phyloP scores from a whole-genome alignment of 768 basidiomycete genomes.

The Pleurotus ostreatus region DNA sequence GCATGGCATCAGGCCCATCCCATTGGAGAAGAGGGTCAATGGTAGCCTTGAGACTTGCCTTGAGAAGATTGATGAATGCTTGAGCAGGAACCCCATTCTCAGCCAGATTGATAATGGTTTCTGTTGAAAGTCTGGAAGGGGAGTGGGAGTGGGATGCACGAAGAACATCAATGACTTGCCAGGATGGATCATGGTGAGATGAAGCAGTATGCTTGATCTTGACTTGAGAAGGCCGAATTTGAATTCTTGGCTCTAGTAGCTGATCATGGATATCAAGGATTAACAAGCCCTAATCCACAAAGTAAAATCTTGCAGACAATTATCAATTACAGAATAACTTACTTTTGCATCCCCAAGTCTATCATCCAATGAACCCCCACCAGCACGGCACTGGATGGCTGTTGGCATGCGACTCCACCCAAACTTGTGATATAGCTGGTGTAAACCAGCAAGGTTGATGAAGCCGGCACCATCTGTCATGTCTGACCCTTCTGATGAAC shows the following conservation, averaged over 20 bases:
- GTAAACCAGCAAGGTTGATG: constrained; percentile 27
- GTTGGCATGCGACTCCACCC: constrained; percentile 29
- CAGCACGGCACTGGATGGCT: constrained; percentile 35
- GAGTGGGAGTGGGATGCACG: constrained; percentile 43
- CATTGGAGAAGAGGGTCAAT: constrained; percentile 39
- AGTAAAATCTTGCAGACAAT: neutral
- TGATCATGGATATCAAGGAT: constrained; percentile 24
- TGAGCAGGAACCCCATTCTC: constrained; percentile 54
- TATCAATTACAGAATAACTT: neutral
- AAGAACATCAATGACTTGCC: constrained; percentile 49
- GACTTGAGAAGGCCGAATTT: constrained; percentile 29
- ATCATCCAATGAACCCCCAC: constrained; percentile 16
- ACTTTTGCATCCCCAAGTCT: constrained; percentile 4
- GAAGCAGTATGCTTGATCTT: constrained; percentile 29
- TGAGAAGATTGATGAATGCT: constrained; percentile 36
- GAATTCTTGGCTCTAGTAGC: constrained; percentile 22
- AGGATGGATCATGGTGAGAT: constrained; percentile 27
- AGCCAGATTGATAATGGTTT: constrained; percentile 59
- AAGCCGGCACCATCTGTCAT: constrained; percentile 40
- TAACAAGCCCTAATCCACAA: constrained; percentile 21
- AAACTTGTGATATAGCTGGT: constrained; percentile 20
- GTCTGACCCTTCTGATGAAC: constrained; percentile 22
- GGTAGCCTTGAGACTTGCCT: constrained; percentile 27
- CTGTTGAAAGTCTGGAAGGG: constrained; percentile 44
- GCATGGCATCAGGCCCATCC: constrained; percentile 39